Evolutionary conservation across 1,284 basidiomycete genomes (phyloP).

Genomic region (Sporisorium graminicola): DNA sequence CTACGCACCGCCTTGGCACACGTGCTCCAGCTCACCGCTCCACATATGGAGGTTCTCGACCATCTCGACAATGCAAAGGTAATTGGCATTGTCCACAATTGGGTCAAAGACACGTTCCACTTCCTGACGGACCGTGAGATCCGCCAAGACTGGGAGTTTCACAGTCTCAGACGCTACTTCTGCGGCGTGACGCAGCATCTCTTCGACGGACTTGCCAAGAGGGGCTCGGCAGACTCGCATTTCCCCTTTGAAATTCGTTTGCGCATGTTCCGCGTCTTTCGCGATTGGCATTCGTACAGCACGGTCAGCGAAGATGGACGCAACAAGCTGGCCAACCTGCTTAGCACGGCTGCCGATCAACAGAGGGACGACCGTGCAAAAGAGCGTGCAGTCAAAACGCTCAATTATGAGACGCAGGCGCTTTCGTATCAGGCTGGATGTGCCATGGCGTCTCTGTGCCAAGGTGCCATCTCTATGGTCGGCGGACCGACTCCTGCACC

Average conservation of each 20-base stretch:
- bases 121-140: constrained; percentile 81
- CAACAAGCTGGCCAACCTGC: constrained; percentile 81
- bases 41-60: constrained; percentile 79
- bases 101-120: constrained; percentile 83
- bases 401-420: constrained; percentile 74
- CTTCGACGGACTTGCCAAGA: constrained; percentile 80
- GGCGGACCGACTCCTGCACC: constrained; percentile 86
- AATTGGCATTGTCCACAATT: constrained; percentile 83
- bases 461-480: constrained; percentile 51
- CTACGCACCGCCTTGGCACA: constrained; percentile 89
- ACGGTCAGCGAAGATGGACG: constrained; percentile 80
- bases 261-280: constrained; percentile 84
- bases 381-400: constrained; percentile 69
- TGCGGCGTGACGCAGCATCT: constrained; percentile 88
- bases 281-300: constrained; percentile 93
- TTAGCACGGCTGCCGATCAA: constrained; percentile 76
- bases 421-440: constrained; percentile 80
- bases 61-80: constrained; percentile 78
- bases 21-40: constrained; percentile 87
- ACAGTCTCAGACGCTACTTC: constrained; percentile 87
- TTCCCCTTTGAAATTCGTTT: constrained; percentile 82
- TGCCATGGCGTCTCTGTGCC: constrained; percentile 79
- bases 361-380: constrained; percentile 71
- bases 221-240: constrained; percentile 81
- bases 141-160: constrained; percentile 82